These are phyloP conservation scores for Cyphellophora europaea DNA, from an alignment of 2,329 filamentous ascomycete genomes.

Conservation along the genomic window DNA sequence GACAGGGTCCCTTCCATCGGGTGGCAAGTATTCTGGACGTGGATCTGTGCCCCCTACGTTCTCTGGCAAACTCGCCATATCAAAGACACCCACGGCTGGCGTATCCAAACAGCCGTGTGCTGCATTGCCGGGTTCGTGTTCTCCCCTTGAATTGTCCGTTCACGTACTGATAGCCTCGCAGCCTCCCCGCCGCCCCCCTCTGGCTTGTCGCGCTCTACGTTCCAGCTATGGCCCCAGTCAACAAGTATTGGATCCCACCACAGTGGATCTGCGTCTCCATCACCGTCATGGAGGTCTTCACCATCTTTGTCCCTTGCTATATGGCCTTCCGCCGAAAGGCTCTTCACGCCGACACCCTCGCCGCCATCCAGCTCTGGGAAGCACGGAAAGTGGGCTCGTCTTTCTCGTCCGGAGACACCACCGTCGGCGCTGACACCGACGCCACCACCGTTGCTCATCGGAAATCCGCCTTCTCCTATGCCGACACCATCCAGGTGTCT, in stretches of 20 bases:
- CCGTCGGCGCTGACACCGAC: too few species aligned
- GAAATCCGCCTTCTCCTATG: constrained; percentile 26
- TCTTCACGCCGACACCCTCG: constrained; percentile 26
- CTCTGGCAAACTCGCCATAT: constrained; percentile 54
- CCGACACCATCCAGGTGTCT: constrained; percentile 25
- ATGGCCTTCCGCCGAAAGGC: constrained; percentile 37
- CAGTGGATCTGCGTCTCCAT: constrained; percentile 57
- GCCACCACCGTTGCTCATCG: too few species aligned
- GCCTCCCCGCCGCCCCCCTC: constrained; percentile 56
- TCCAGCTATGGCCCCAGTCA: constrained; percentile 27
- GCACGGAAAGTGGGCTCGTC: constrained; percentile 24
- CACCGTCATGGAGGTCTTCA: constrained; percentile 53
- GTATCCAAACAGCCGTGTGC: constrained; percentile 50
- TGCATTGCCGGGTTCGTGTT: constrained; percentile 33
- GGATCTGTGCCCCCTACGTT: constrained; percentile 51
- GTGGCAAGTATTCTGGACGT: constrained; percentile 58
- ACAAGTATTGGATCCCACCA: constrained; percentile 50
- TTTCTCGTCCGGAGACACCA: constrained; percentile 20
- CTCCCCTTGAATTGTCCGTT: constrained; percentile 11
- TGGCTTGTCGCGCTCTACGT: constrained; percentile 52
- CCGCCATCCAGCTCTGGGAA: constrained; percentile 30
- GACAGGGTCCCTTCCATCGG: constrained; percentile 54
- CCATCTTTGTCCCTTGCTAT: constrained; percentile 54
- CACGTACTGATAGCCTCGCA: constrained; percentile 21
- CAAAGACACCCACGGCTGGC: constrained; percentile 58